Evolutionary conservation across 1,284 basidiomycete species (phyloP), one percentile per base, ranked within the genome.

Genomic region (Fomitopsis betulina): DNA sequence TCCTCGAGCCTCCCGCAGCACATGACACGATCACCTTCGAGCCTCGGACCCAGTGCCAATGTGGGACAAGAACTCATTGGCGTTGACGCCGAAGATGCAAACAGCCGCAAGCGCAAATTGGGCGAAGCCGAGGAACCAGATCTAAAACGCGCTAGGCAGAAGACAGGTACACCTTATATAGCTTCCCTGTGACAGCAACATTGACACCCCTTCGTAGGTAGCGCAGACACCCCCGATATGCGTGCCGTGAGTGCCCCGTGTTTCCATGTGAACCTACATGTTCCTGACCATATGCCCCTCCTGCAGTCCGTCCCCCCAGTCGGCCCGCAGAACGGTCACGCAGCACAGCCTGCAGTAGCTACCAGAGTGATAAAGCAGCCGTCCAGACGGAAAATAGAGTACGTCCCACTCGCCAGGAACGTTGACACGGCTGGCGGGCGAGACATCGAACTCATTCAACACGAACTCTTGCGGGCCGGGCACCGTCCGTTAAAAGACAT

Each of bases 371-470:
- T 68, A 19, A 67, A 65, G 21, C 67, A 70, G 53, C 69, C 69
- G 3, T 68, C 67, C 25, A 84, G 93, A 59, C 88, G 91, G 67
- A 93, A 90, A 74, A 91, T 98, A 65, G 92, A 95, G 75, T 99
- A 98, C 70, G 78, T 91, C 27, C 96, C 96, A 0, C 76, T 93
- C 17, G 83, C 84, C 10, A 85, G 91, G 27, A 87, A 91, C 58
- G 72, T 92, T 30, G 85, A 90, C n/a, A 88, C 87, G 0, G 79
- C 86, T 59, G 94, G 93, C 33, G 96, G 96, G 13, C 88, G 94
- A 68, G 93, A 98, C 70, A 70, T 95, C 21, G 80, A 85, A 54
- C 64, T 75, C n/a, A 73, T 94, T 57, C 86, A 93, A 63, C 78
- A 80, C 15, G 87, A 92, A 65, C 77, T 85, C 40, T 72, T 76